These are phyloP conservation scores for Lactarius evosmus DNA, from an alignment of 768 basidiomycete species.

Conservation along the genomic window DNA sequence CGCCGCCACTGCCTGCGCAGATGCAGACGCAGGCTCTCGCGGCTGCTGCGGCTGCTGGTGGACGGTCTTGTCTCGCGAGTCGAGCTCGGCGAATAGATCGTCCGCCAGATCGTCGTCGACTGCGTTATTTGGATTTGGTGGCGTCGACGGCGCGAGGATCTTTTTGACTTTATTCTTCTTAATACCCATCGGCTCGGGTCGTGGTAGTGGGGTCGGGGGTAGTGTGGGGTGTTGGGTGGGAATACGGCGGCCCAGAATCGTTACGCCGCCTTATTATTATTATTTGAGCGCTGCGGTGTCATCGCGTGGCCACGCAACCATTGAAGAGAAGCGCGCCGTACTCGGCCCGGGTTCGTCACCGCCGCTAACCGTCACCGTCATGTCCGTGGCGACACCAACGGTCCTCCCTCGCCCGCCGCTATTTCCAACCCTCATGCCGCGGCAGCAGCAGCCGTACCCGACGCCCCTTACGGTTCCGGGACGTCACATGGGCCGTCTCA, in stretches of 20 bases:
- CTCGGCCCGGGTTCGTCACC: no score
- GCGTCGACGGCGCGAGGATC: slow-evolving; percentile 33
- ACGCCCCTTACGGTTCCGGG: slow-evolving; percentile 51
- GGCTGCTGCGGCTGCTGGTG: slow-evolving; percentile 35
- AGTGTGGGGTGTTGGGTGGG: no score
- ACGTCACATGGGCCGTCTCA: slow-evolving; percentile 54
- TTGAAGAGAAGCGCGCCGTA: neutral
- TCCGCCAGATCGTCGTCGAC: slow-evolving; percentile 65
- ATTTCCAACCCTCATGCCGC: slow-evolving; percentile 66
- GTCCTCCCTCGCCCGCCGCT: slow-evolving; percentile 60
- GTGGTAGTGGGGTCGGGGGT: slow-evolving; percentile 8
- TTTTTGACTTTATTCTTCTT: slow-evolving; percentile 61
- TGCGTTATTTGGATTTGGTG: slow-evolving; percentile 25
- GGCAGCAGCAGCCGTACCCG: slow-evolving; percentile 62
- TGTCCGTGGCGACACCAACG: slow-evolving; percentile 65
- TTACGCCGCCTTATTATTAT: no score
- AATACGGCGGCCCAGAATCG: neutral
- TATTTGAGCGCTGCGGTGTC: neutral
- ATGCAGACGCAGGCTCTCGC: slow-evolving; percentile 46
- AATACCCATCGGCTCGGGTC: slow-evolving; percentile 43
- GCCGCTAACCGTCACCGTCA: slow-evolving; percentile 29
- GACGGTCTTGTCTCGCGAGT: slow-evolving; percentile 52
- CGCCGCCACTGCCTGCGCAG: slow-evolving; percentile 32
- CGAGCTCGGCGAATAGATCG: slow-evolving; percentile 74
- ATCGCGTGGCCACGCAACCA: neutral